Evolutionary conservation across 2,329 filamentous ascomycete species (phyloP).

Genomic region (Epicoccum nigrum): DNA sequence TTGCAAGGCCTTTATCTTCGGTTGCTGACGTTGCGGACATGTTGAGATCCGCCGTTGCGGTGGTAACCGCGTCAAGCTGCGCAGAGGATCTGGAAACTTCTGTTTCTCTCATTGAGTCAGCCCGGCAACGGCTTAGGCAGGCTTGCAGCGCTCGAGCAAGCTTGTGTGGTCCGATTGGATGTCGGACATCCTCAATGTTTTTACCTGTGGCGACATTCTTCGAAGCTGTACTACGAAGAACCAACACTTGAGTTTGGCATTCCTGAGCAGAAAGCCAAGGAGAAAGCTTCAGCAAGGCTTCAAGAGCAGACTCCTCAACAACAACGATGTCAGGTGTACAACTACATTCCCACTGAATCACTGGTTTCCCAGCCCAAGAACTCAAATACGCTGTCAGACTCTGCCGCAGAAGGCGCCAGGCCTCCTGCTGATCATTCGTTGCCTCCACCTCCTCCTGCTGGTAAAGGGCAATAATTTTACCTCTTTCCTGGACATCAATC

Average conservation of each 20-base stretch:
- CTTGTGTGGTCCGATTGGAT: constrained; percentile 49
- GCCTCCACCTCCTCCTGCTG: not conserved
- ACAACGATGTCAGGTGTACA: constrained; percentile 3
- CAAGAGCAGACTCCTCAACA: constrained; percentile 2
- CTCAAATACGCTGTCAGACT: constrained; percentile 20
- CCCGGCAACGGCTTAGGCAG: constrained; percentile 27
- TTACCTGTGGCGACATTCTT: constrained; percentile 3
- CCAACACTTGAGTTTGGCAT: constrained; percentile 6
- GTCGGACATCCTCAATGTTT: constrained; percentile 45
- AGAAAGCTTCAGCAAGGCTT: not conserved
- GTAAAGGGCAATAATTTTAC: constrained; percentile 1
- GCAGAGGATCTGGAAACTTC: too few species aligned
- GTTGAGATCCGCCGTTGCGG: not conserved
- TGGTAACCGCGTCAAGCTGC: not conserved
- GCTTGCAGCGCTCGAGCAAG: constrained; percentile 44
- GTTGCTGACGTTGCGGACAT: not conserved
- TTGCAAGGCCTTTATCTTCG: not conserved
- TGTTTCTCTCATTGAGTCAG: not conserved
- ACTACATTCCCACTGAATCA: not conserved
- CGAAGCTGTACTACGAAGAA: constrained; percentile 1
- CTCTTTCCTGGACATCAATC: not conserved
- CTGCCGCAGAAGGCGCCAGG: constrained; percentile 6
- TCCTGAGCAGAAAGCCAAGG: not conserved
- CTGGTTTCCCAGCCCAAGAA: constrained; percentile 25
- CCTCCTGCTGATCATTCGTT: not conserved